Evolutionary conservation across 441 rosid genomes (phyloP), one percentile per base, ranked within the genome.

Genomic region (Iberis amara): DNA sequence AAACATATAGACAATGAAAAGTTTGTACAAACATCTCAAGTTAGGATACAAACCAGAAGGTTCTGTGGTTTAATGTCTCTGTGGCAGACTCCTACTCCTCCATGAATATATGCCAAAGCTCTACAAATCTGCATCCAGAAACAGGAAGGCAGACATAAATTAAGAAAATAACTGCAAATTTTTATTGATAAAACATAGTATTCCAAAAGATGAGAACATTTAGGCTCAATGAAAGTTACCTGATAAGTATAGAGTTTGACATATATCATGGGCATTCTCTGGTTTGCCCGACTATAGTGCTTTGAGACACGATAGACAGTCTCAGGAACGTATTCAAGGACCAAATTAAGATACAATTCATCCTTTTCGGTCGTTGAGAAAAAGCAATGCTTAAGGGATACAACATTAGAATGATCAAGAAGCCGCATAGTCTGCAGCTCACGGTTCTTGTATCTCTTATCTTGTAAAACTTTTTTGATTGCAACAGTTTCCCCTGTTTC

Each of bases 331-430:
- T 62, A 73, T 52, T 76, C 76, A 9, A 33, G 38, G 38, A 76
- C 76, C 71, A 76, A 53, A 35, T 68, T 71, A 59, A 76, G 71
- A 61, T 71, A 76, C 39, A 73, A 54, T 35, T 71, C 65, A 47
- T 72, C 80, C 61, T 66, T 76, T 13, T 69, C 73, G 0, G 76
- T 70, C 6, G 74, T 70, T 23, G 77, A 76, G 70, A 71, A 76
- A 52, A 90, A 90, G 53, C 96, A 90, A 55, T 90, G 95, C 70
- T 83, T 90, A 47, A 90, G 74, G 11, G 89, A 72, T 8, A 76
- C 80, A 41, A 69, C 77, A 46, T 76, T 76, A 49, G 80, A 75
- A 55, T 72, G 80, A 69, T 76, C 80, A 30, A 75, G 73, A 64
- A 75, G 80, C 0, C 80, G 69, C 80, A 76, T 76, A 0, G 77